Percentiles rank a stretch among this genome's conserved stretches.
Conservation (phyloP, 345 rosid species). For the Sisymbrium altissimum region DNA sequence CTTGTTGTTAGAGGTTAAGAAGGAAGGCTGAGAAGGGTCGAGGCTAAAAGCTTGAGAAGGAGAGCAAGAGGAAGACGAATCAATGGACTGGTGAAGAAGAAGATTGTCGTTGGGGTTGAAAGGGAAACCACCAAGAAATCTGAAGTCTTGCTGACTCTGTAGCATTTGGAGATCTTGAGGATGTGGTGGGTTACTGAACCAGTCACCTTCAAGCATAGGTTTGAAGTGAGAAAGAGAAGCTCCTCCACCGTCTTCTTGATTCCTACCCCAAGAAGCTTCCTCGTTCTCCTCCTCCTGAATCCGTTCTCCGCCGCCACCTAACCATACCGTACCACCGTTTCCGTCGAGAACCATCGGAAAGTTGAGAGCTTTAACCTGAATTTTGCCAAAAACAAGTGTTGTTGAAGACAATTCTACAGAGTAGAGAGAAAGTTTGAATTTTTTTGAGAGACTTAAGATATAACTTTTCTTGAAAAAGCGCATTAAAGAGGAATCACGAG, state of each 20-base stretch:
- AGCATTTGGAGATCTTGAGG: slow-evolving; percentile 44
- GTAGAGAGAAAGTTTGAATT: slow-evolving; percentile 21
- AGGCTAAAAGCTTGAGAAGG: slow-evolving; percentile 58
- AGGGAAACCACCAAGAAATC: slow-evolving; percentile 42
- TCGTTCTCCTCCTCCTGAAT: slow-evolving; percentile 32
- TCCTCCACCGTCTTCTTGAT: slow-evolving; percentile 33
- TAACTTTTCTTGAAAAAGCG: background rate
- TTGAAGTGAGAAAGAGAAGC: slow-evolving; percentile 47
- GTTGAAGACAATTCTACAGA: slow-evolving; percentile 12
- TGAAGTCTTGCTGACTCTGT: slow-evolving; percentile 44
- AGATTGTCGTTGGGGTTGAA: slow-evolving; percentile 40
- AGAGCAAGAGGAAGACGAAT: slow-evolving; percentile 68
- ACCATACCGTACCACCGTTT: slow-evolving; percentile 54
- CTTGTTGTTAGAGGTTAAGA: slow-evolving; percentile 33
- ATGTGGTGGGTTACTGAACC: slow-evolving; percentile 47
- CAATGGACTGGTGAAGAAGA: slow-evolving; percentile 48
- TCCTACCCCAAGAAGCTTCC: slow-evolving; percentile 57
- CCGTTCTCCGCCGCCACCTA: slow-evolving; percentile 42
- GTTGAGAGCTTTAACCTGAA: slow-evolving; percentile 7
- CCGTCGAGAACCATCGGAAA: slow-evolving; percentile 56
- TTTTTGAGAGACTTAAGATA: slow-evolving; percentile 10
- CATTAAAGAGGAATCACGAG: slow-evolving; percentile 40
- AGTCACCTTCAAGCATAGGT: slow-evolving; percentile 69
- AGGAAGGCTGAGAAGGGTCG: slow-evolving; percentile 43
- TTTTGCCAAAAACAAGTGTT: background rate